Evolutionary conservation across 495 filamentous ascomycete species (phyloP), one percentile per base, ranked within the genome.

Genomic region (Aspergillus heteromorphus): DNA sequence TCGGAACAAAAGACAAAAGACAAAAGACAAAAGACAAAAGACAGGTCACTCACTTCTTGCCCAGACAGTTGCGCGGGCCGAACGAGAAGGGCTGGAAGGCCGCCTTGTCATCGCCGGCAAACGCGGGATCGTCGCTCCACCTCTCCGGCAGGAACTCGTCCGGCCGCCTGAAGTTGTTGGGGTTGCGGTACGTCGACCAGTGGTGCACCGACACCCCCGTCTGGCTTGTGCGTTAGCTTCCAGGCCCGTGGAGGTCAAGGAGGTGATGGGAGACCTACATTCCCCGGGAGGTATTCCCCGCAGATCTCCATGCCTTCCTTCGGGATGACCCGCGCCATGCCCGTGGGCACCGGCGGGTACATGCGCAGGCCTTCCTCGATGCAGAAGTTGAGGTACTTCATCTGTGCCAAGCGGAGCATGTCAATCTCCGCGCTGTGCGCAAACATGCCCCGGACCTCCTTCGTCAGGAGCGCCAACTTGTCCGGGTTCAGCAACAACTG

Each of bases 281-380:
- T 65, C 8, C 54, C 65, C 1, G 77, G 72, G 3, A 23, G 63
- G n/a, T 68, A 74, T 5, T 75, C 40, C 6, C 74, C 79, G 25
- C 55, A 68, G 7, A 84, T 69, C 0, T 58, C 65, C 0, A 63
- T 66, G 10, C 80, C 79, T 0, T 61, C 67, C 20, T 55, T 48
- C 1, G 76, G 74, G 4, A 72, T 67, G 8, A 68, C 50, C 2
- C 81, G 61, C 14, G 74, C 73, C 16, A 76, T 29, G 0, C 66
- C 71, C 6, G 42, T 61, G 6, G 80, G 73, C 2, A 76, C 69
- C 8, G 82, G 79, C 3, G 81, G 81, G 57, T 79, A 82, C 40
- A 81, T 65, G 0, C 83, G 73, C 27, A 86, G 61, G 0, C 68
- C 68, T 62, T 86, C 83, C 38, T 80, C 68, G 0, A 83, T 63